Percentiles rank a stretch among this genome's conserved stretches.
Evolutionary conservation across 2,329 filamentous ascomycete species (phyloP).

Genomic region (Magnaporthiopsis rhizophila): DNA sequence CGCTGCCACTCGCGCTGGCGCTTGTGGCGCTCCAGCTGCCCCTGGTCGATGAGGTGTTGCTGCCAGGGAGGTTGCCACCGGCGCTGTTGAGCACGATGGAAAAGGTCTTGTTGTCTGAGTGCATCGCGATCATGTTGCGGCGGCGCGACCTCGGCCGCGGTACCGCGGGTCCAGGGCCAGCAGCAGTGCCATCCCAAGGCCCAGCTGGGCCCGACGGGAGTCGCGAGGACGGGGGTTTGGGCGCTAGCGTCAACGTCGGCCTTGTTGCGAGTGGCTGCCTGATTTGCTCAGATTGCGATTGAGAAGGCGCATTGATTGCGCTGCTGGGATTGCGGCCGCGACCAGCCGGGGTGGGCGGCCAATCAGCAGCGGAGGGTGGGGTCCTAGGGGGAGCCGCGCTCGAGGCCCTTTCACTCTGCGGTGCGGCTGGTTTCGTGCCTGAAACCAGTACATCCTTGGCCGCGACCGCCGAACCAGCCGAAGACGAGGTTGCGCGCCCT

Average conservation of each 20-base stretch:
- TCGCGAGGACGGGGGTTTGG: constrained; percentile 2
- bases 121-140: constrained; percentile 39
- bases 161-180: constrained; percentile 7
- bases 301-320: constrained; percentile 28
- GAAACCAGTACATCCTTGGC: constrained; percentile 33
- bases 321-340: constrained; percentile 24
- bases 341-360: constrained; percentile 2
- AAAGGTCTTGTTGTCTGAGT: constrained; percentile 49
- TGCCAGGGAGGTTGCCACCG: constrained; percentile 11
- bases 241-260: constrained; percentile 6
- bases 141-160: constrained; percentile 29
- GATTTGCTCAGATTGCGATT: constrained; percentile 8
- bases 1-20: neutral
- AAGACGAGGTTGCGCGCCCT: constrained; percentile 24
- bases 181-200: neutral
- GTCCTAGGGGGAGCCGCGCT: constrained; percentile 15
- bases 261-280: neutral
- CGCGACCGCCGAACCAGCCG: constrained; percentile 28
- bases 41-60: constrained; percentile 11
- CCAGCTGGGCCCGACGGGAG: constrained; percentile 7
- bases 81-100: constrained; percentile 33
- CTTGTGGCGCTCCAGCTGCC: constrained; percentile 12
- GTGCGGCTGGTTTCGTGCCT: constrained; percentile 32
- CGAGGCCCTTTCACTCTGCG: constrained; percentile 14
- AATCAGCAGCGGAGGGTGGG: constrained; percentile 17